Evolutionary conservation across 1,284 basidiomycete species (phyloP).

Genomic region (Cutaneotrichosporon sp.): DNA sequence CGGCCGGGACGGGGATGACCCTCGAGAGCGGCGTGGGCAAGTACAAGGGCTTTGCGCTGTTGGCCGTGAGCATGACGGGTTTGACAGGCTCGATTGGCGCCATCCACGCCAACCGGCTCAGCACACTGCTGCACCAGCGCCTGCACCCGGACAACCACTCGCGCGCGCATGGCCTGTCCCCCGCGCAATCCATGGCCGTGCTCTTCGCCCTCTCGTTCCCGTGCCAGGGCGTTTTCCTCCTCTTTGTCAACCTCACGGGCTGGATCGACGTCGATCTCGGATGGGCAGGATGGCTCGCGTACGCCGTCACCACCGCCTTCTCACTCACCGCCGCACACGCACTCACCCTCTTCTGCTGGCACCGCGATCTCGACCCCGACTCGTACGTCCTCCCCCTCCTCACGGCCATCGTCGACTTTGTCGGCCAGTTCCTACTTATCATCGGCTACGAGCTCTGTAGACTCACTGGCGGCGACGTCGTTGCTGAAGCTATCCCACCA

Average conservation of each 20-base stretch:
- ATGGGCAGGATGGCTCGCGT: constrained; percentile 63
- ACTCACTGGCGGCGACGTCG: constrained; percentile 5
- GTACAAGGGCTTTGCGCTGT: constrained; percentile 80
- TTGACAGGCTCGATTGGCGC: constrained; percentile 82
- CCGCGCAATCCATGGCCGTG: constrained; percentile 50
- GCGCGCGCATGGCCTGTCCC: constrained; percentile 27
- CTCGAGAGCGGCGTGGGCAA: constrained; percentile 80
- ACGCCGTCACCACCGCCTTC: constrained; percentile 62
- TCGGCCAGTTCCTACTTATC: constrained; percentile 75
- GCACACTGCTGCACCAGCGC: constrained; percentile 54
- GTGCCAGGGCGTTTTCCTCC: constrained; percentile 67
- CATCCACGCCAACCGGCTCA: constrained; percentile 84
- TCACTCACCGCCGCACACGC: constrained; percentile 64
- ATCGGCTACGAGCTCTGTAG: constrained; percentile 50
- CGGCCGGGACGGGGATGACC: constrained; percentile 82
- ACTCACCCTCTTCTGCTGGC: constrained; percentile 78
- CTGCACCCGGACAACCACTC: constrained; percentile 24
- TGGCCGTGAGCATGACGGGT: constrained; percentile 84
- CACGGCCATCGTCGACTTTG: constrained; percentile 80
- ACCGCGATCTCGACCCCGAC: constrained; percentile 76
- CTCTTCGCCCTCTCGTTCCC: constrained; percentile 70
- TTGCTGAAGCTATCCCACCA: not conserved
- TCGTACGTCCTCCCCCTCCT: constrained; percentile 90
- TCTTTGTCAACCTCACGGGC: constrained; percentile 59
- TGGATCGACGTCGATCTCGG: constrained; percentile 68